A percentile compares a stretch with the other conserved stretches of the same genome.
phyloP scores from a whole-genome alignment of 78 protist species.

The Speleostelium caveatum region DNA sequence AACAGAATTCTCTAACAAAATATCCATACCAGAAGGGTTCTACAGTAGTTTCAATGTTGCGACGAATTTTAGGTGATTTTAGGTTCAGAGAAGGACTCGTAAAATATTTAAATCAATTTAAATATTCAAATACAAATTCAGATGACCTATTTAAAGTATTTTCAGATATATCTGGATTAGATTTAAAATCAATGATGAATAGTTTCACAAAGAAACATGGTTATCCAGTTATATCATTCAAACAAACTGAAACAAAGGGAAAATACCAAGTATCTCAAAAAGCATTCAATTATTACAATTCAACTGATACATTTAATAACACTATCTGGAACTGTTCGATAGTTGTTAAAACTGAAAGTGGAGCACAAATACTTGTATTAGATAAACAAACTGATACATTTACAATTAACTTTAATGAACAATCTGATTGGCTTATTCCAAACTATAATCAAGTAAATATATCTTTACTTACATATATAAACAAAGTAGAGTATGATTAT shows the following conservation, averaged over 20 bases:
- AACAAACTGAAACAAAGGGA: constrained; percentile 9
- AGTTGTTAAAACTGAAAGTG: no score
- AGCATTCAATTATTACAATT: no score
- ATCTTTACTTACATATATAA: no score
- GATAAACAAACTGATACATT: no score
- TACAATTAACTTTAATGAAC: no score
- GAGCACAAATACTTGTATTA: no score
- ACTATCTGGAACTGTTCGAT: no score
- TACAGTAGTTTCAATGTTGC: constrained; percentile 89
- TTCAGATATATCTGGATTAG: constrained; percentile 45
- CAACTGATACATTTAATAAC: no score
- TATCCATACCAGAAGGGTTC: constrained; percentile 86
- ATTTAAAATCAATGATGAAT: constrained; percentile 82
- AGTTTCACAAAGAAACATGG: constrained; percentile 87
- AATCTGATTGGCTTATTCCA: no score
- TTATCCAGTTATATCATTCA: constrained; percentile 89
- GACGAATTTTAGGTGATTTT: constrained; percentile 74
- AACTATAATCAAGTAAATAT: no score
- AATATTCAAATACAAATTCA: constrained; percentile 84
- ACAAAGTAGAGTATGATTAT: no score
- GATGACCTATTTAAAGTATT: constrained; percentile 93
- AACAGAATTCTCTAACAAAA: constrained; percentile 95
- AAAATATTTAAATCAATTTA: constrained; percentile 70
- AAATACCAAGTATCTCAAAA: constrained; percentile 26
- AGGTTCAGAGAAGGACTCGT: constrained; percentile 85